Evolutionary conservation across 2,329 filamentous ascomycete genomes (phyloP).

Genomic region (Trichoderma sp.): DNA sequence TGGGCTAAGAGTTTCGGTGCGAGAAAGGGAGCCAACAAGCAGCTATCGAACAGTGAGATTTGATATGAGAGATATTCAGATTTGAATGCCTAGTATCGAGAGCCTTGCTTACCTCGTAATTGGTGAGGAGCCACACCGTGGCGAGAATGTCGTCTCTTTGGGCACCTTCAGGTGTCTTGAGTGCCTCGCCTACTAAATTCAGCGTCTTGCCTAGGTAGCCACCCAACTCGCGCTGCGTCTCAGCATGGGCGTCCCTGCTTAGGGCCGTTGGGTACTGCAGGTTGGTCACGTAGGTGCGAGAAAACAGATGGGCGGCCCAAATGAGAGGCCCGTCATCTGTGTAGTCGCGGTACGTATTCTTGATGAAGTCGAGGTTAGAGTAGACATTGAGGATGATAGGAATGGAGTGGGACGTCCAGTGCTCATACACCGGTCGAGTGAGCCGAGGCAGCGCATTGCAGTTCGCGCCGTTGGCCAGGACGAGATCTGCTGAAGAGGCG

Average conservation of each 20-base stretch:
- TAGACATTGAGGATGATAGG: conserved; percentile 41
- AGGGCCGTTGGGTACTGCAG: conserved; percentile 33
- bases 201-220: conserved; percentile 38
- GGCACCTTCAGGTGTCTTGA: conserved; percentile 30
- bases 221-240: conserved; percentile 34
- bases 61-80: not conserved
- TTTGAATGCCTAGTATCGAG: too few species aligned
- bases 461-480: not conserved
- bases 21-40: conserved; percentile 37
- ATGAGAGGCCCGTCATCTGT: conserved; percentile 34
- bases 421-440: conserved; percentile 30
- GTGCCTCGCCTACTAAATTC: conserved; percentile 37
- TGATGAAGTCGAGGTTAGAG: conserved; percentile 35
- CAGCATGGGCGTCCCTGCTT: conserved; percentile 25
- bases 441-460: conserved; percentile 21
- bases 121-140: conserved; percentile 40
- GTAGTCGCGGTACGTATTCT: conserved; percentile 28
- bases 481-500: conserved; percentile 8
- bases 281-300: conserved; percentile 40
- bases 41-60: conserved; percentile 29
- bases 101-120: conserved; percentile 35
- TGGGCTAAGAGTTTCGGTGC: conserved; percentile 28
- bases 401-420: conserved; percentile 40
- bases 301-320: conserved; percentile 40
- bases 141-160: conserved; percentile 37